These are phyloP conservation scores for Ogataea pini DNA, from an alignment of 805 yeast species.

Conservation along the genomic window DNA sequence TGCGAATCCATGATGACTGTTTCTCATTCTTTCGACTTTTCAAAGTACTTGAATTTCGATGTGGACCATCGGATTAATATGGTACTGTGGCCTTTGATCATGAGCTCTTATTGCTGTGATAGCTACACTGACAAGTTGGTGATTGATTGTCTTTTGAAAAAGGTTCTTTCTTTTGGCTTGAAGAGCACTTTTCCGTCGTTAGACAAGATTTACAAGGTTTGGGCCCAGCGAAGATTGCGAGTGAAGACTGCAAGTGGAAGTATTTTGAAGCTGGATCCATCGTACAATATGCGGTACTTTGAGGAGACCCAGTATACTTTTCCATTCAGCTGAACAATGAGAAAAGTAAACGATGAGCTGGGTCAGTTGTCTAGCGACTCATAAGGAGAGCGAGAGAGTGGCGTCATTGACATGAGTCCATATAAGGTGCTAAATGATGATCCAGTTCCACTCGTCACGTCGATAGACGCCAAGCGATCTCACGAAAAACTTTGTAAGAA, in stretches of 20 bases:
- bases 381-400: no score
- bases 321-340: constrained; percentile 23
- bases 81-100: constrained; percentile 33
- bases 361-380: no score
- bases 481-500: no score
- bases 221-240: constrained; percentile 29
- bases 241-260: constrained; percentile 11
- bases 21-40: constrained; percentile 14
- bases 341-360: neutral
- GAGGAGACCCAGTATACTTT: constrained; percentile 16
- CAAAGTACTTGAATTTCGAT: constrained; percentile 24
- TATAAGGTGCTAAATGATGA: no score
- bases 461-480: constrained; percentile 1
- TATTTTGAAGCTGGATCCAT: constrained; percentile 13
- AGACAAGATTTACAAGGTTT: constrained; percentile 27
- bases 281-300: constrained; percentile 14
- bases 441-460: neutral
- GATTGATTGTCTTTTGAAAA: constrained; percentile 29
- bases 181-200: constrained; percentile 29
- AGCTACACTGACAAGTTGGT: constrained; percentile 29
- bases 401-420: no score
- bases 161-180: constrained; percentile 27
- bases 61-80: constrained; percentile 35
- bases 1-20: constrained; percentile 9
- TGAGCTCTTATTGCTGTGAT: constrained; percentile 30